Conservation (phyloP, 495 filamentous ascomycete genomes). For the Penicillium pancosmium region DNA sequence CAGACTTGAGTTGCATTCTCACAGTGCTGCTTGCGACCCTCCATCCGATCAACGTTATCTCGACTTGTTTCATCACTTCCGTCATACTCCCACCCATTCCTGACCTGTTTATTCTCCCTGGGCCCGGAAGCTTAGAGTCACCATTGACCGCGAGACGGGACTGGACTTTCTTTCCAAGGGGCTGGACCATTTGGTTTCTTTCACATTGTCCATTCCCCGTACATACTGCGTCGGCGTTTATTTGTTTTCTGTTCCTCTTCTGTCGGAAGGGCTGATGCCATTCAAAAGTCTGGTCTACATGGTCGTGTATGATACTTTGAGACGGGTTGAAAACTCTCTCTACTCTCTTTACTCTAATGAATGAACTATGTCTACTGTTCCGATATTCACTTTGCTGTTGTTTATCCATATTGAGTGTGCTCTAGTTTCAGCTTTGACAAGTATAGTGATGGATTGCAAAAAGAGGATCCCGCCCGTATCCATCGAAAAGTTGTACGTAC, state of each 20-base stretch:
- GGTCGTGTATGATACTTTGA: constrained; percentile 14
- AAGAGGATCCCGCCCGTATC: too few species aligned
- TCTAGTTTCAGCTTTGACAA: too few species aligned
- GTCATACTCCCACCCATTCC: not conserved
- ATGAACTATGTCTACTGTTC: not conserved
- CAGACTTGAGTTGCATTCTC: constrained; percentile 4
- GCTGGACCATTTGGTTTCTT: constrained; percentile 16
- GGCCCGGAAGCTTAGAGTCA: not conserved
- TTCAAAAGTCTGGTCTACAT: constrained; percentile 13
- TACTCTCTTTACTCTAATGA: constrained; percentile 18
- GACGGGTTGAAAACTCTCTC: constrained; percentile 1
- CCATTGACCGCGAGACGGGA: constrained; percentile 9
- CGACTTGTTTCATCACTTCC: not conserved
- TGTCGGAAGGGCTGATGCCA: constrained; percentile 3
- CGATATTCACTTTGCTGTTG: not conserved
- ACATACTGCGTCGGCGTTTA: constrained; percentile 24
- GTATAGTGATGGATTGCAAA: too few species aligned
- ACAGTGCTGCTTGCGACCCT: not conserved
- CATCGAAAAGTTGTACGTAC: too few species aligned
- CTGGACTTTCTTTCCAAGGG: constrained; percentile 13
- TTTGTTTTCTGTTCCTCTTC: constrained; percentile 7
- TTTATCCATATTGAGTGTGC: too few species aligned
- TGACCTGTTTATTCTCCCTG: not conserved
- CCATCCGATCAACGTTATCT: not conserved
- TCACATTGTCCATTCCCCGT: constrained; percentile 7